Base-by-base conservation (phyloP, 2,329 filamentous ascomycete genomes). In the Xylaria sp. region DNA sequence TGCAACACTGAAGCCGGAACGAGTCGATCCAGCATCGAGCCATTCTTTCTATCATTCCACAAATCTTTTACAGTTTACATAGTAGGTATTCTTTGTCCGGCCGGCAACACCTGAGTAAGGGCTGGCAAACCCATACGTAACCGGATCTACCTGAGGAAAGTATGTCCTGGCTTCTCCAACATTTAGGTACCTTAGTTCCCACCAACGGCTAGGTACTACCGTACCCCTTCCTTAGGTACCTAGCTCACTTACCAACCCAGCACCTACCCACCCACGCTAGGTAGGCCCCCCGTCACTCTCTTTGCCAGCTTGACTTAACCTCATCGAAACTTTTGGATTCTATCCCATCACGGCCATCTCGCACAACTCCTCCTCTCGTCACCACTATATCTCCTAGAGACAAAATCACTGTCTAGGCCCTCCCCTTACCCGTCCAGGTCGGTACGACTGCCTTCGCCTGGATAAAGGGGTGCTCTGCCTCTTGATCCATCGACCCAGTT, bases 321-420 rank as follows among this genome's bases (percentile, higher is more conserved):
- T 68, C 68, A 71, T 72, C 62, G 56, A 72, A 72, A 71, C 68
- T 72, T 71, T 72, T 72, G 68, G 70, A 68, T 64, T 61, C 63
- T 52, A 49, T 65, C 65, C 65, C 71, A 65, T 72, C 70, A 66
- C 62, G 61, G 56, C 48, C 54, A 62, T 68, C 62, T 64, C 62
- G 59, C 63, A 68, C 65, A 57, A 39, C 60, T 64, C 64, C 52
- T 67, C 55, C 60, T 60, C 60, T 49, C 46, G 31, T 48, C 62
- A 66, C 57, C 31, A 62, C 54, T 55, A 65, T 58, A 71, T 72
- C 66, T 60, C 71, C 71, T 72, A 72, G 65, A 68, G 62, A 63
- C 70, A 62, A 36, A 62, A 52, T 59, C 62, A 46, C 62, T 48
- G 52, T 43, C 18, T 36, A 65, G 48, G 20, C 43, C 43, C 28